phyloP scores from a whole-genome alignment of 192 early-diverging fungal genomes.

The Linnemannia hyalina region DNA sequence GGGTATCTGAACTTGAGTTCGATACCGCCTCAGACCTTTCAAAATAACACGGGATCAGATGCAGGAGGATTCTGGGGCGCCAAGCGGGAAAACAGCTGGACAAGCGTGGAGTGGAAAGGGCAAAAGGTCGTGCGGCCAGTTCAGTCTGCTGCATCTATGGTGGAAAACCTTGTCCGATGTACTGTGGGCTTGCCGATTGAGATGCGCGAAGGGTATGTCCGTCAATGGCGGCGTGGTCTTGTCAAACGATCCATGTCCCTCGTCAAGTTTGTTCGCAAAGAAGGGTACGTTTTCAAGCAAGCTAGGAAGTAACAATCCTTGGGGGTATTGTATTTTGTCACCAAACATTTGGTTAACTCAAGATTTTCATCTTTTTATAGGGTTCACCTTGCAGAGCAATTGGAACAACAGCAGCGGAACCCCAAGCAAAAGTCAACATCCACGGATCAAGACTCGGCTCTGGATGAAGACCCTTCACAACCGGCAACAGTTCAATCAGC shows the following conservation, averaged over 20 bases:
- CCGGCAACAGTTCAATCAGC: not conserved
- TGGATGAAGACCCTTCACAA: conserved; percentile 16
- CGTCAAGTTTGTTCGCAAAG: conserved; percentile 59
- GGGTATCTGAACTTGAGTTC: conserved; percentile 43
- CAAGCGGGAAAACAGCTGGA: conserved; percentile 44
- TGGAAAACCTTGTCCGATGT: conserved; percentile 60
- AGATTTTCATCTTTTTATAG: not conserved
- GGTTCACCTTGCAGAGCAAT: conserved; percentile 27
- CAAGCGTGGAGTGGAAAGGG: conserved; percentile 52
- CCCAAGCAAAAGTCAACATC: not conserved
- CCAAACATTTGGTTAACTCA: not conserved
- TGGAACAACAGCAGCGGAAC: conserved; percentile 18
- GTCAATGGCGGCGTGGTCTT: conserved; percentile 63
- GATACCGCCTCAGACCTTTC: conserved; percentile 45
- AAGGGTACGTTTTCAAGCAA: conserved; percentile 28
- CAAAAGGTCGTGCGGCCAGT: conserved; percentile 52
- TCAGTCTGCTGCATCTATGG: conserved; percentile 56
- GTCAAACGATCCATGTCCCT: conserved; percentile 57
- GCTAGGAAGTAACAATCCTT: no score
- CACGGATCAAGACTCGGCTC: not conserved
- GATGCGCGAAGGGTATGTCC: conserved; percentile 64
- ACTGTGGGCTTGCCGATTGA: conserved; percentile 53
- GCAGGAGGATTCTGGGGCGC: conserved; percentile 30
- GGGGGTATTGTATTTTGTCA: not conserved
- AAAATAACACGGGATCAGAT: conserved; percentile 29